Percentiles rank a stretch among this genome's conserved stretches.
phyloP scores from a whole-genome alignment of 352 stramenopile species.

The Lagenidium sp. region DNA sequence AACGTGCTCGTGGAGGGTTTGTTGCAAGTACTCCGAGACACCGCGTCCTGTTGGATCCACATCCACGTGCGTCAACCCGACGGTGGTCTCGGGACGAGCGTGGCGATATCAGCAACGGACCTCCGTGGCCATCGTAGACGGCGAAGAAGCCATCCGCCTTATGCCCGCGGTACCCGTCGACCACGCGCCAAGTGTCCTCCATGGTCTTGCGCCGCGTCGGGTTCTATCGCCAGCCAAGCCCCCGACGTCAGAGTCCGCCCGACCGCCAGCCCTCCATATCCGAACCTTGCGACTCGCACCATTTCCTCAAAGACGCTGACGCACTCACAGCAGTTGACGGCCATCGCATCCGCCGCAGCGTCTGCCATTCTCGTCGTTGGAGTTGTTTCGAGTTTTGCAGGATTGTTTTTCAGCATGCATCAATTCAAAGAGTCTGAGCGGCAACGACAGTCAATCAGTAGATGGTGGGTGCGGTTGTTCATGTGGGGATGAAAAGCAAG shows the following conservation, averaged over 20 bases:
- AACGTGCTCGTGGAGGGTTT: conserved; percentile 52
- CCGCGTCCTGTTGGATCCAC: conserved; percentile 40
- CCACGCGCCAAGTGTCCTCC: conserved; percentile 69
- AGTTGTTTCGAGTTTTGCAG: too few species aligned
- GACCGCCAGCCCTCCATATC: background rate
- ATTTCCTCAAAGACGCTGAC: conserved; percentile 77
- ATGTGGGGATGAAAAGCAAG: too few species aligned
- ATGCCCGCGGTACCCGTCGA: conserved; percentile 53
- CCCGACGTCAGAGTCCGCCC: background rate
- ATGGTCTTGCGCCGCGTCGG: conserved; percentile 67
- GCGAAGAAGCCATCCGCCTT: conserved; percentile 63
- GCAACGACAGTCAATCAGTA: too few species aligned
- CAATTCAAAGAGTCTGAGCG: too few species aligned
- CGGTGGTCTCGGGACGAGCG: too few species aligned
- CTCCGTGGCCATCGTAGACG: conserved; percentile 73
- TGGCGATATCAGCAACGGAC: too few species aligned
- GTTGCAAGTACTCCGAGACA: conserved; percentile 63
- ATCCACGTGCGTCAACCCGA: too few species aligned
- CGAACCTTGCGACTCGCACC: conserved; percentile 16
- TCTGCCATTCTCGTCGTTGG: conserved; percentile 1
- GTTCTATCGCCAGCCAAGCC: conserved; percentile 29
- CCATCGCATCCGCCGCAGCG: conserved; percentile 5
- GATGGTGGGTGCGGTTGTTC: too few species aligned
- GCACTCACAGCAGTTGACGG: conserved; percentile 45
- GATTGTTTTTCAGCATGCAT: too few species aligned